These are phyloP conservation scores for Paratrimastix pyriformis DNA, from an alignment of 78 protist species.

Conservation along the genomic window DNA sequence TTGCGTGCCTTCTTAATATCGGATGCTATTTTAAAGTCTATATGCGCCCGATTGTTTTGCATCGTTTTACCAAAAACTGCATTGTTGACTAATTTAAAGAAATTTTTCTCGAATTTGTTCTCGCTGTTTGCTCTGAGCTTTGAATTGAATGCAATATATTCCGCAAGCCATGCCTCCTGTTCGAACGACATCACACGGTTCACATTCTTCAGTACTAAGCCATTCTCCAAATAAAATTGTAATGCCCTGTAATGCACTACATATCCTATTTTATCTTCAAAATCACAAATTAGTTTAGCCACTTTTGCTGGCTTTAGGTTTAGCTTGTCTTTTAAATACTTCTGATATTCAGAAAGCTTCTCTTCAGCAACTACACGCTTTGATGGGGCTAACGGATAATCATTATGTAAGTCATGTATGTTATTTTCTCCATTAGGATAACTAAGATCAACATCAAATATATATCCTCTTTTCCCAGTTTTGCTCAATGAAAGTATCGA, in stretches of 20 bases:
- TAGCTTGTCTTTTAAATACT: not conserved
- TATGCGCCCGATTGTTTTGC: not conserved
- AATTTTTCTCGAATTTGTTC: not conserved
- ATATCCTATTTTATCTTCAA: too few relatives aligned
- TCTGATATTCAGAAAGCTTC: not conserved
- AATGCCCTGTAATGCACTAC: not conserved
- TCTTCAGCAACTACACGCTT: not conserved
- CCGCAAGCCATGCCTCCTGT: not conserved
- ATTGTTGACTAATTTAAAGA: not conserved
- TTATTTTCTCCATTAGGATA: not conserved
- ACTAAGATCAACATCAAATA: not conserved
- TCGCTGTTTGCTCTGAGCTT: not conserved
- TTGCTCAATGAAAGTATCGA: too few relatives aligned
- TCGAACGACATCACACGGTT: not conserved
- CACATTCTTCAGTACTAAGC: not conserved
- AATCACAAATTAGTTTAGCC: too few relatives aligned
- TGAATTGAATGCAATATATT: not conserved
- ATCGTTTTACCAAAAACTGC: constrained; percentile 3
- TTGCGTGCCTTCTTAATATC: not conserved
- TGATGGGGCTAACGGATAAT: not conserved
- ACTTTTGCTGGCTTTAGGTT: not conserved
- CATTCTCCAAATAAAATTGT: not conserved
- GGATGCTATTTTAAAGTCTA: not conserved
- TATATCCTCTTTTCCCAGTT: too few relatives aligned
- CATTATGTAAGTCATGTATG: not conserved